Conservation (phyloP, 139 green algal genomes). For the Picochlorum sp. region DNA sequence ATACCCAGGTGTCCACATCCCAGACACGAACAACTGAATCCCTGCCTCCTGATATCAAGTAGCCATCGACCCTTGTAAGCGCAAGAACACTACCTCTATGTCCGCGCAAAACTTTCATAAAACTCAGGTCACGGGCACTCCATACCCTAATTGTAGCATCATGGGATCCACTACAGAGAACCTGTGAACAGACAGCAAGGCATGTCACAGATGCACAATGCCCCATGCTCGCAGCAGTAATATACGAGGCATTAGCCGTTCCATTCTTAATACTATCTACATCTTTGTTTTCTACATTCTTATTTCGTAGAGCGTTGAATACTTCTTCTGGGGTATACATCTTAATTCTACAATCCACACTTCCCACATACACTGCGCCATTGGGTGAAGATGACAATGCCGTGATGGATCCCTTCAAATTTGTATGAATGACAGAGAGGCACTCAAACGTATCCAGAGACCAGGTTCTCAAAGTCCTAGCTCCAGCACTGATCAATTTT, state of each 20-base stretch:
- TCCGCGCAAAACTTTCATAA: constrained; percentile 50
- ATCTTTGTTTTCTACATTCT: background rate
- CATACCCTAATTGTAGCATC: constrained; percentile 68
- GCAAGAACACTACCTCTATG: constrained; percentile 68
- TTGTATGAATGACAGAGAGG: constrained; percentile 13
- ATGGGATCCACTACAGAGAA: constrained; percentile 28
- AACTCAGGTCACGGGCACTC: constrained; percentile 31
- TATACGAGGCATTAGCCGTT: background rate
- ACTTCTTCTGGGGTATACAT: background rate
- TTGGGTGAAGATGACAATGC: constrained; percentile 10
- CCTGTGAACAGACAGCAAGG: constrained; percentile 36
- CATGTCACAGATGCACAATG: constrained; percentile 52
- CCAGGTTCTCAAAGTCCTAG: constrained; percentile 43
- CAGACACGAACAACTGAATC: constrained; percentile 85
- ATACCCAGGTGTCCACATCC: constrained; percentile 78
- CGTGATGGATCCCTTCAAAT: constrained; percentile 19
- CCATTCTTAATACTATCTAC: background rate
- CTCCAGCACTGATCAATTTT: constrained; percentile 47
- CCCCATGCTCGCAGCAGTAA: background rate
- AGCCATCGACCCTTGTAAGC: constrained; percentile 42
- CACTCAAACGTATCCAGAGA: constrained; percentile 12
- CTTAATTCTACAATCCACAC: constrained; percentile 26
- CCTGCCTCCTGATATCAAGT: constrained; percentile 66
- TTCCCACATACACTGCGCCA: constrained; percentile 29
- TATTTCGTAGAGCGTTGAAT: background rate